A percentile compares a stretch with the other conserved stretches of the same genome.
Conservation (phyloP, 73 alveolate species). For the Uronychia setigera region DNA sequence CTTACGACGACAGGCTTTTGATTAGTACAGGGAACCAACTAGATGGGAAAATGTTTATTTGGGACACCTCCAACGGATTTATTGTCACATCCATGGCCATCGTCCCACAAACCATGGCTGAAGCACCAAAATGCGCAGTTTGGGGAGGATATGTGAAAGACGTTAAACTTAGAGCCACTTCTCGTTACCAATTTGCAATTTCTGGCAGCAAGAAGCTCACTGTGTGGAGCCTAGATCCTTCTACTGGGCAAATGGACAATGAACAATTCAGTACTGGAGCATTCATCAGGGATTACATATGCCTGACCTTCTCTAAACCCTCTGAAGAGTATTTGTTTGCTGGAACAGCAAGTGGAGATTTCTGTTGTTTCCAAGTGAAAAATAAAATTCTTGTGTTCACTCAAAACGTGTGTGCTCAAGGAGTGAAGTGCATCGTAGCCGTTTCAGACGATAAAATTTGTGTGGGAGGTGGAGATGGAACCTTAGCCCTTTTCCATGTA, state of each 20-base stretch:
- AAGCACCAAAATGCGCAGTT: constrained; percentile 80
- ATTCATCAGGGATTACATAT: constrained; percentile 88
- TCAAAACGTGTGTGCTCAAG: constrained; percentile 91
- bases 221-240: constrained; percentile 91
- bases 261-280: constrained; percentile 89
- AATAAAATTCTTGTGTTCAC: constrained; percentile 79
- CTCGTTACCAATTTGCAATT: constrained; percentile 92
- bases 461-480: constrained; percentile 97
- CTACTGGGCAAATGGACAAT: constrained; percentile 85
- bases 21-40: constrained; percentile 90
- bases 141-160: constrained; percentile 97
- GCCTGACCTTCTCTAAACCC: constrained; percentile 88
- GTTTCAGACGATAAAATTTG: constrained; percentile 76
- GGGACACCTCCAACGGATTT: constrained; percentile 95
- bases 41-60: constrained; percentile 91
- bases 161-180: constrained; percentile 90
- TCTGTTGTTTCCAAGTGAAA: constrained; percentile 85
- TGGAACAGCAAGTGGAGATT: constrained; percentile 97
- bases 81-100: constrained; percentile 71
- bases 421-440: constrained; percentile 87
- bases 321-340: constrained; percentile 91
- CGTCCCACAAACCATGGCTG: constrained; percentile 85
- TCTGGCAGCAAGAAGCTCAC: constrained; percentile 91
- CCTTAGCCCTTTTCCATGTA: constrained; percentile 78
- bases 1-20: constrained; percentile 92